Base-by-base conservation (phyloP, 2,329 filamentous ascomycete species). In the Ophiostoma fasciatum region DNA sequence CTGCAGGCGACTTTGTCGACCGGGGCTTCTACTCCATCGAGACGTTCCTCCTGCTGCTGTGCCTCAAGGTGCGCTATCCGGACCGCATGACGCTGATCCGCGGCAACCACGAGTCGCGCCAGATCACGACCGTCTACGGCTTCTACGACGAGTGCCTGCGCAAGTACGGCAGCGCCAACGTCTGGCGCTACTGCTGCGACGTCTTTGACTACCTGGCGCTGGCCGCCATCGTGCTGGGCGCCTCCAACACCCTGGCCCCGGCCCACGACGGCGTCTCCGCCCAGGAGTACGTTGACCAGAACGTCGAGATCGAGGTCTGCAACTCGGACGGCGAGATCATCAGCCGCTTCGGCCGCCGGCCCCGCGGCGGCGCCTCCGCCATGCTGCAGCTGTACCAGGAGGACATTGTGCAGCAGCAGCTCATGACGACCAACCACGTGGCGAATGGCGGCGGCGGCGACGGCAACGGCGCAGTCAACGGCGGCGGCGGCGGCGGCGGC, bases 21-120 rank as follows among this genome's bases (percentile, higher is more conserved):
- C 82, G 88, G 45, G 88, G 88, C 40, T 98, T 94, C 68, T 98
- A 96, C 64, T 94, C 84, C 3, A 77, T 98, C 48, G 88, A 98
- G 62, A 90, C 87, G 5, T 94, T 98, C 54, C 77, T 94, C 42
- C 81, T 98, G 37, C 77, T 98, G 10, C 74, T 98, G 36, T 94
- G 85, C 54, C 75, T 96, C 49, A 96, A 96, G 68, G 88, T 96
- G 42, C 81, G 88, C 55, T 96, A 96, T 54, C 90, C 88, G 36
- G 85, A 96, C 58, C 83, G 90, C 48, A 94, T 96, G 64, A 96
- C 90, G 4, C 71, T 96, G 28, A 94, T 96, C 51, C 74, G 88
- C 45, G 88, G 88, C 45, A 94, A 94, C 56, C 85, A 94, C 63
- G 88, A 96, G 60, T 94, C 87, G 30, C 76, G 88, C 40, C 88